These are phyloP conservation scores for Kondoa subrosea DNA, from an alignment of 768 basidiomycete species.

Conservation along the genomic window DNA sequence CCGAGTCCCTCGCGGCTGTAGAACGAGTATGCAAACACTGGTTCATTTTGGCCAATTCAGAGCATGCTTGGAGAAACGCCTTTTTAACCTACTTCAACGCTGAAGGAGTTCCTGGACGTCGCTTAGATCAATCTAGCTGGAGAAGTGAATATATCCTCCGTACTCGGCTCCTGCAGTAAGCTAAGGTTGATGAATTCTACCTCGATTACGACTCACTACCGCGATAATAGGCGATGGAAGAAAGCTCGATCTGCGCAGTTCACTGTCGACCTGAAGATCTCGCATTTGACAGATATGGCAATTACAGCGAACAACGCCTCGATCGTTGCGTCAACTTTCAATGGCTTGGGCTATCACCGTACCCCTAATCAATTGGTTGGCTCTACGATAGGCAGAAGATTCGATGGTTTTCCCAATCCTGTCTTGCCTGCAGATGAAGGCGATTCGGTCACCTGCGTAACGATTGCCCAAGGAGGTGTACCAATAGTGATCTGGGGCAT, in stretches of 20 bases:
- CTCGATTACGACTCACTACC: conserved; percentile 7
- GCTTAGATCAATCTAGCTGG: conserved; percentile 15
- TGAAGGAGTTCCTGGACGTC: conserved; percentile 4
- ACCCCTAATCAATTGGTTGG: not conserved
- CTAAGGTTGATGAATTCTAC: conserved; percentile 9
- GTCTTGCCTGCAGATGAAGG: not conserved
- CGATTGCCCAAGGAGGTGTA: conserved; percentile 8
- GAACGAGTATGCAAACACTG: conserved; percentile 16
- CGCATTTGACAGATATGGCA: conserved; percentile 10
- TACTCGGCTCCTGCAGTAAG: conserved; percentile 7
- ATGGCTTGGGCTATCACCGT: not conserved
- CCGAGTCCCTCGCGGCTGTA: conserved; percentile 6
- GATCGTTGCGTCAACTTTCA: conserved; percentile 14
- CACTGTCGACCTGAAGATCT: conserved; percentile 10
- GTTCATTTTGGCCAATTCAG: conserved; percentile 10
- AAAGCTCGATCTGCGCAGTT: conserved; percentile 6
- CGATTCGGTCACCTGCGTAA: conserved; percentile 13
- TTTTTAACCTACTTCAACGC: conserved; percentile 12
- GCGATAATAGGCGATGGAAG: not conserved
- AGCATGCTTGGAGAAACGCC: conserved; percentile 13
- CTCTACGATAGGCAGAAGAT: conserved; percentile 6
- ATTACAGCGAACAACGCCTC: conserved; percentile 7
- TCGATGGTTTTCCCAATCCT: not conserved
- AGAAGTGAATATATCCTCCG: conserved; percentile 14
- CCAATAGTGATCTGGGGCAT: conserved; percentile 2